Percentiles rank a stretch among this genome's conserved stretches.
These are phyloP conservation scores for Neospermospora avenae DNA, from an alignment of 2,329 filamentous ascomycete species.

Conservation along the genomic window DNA sequence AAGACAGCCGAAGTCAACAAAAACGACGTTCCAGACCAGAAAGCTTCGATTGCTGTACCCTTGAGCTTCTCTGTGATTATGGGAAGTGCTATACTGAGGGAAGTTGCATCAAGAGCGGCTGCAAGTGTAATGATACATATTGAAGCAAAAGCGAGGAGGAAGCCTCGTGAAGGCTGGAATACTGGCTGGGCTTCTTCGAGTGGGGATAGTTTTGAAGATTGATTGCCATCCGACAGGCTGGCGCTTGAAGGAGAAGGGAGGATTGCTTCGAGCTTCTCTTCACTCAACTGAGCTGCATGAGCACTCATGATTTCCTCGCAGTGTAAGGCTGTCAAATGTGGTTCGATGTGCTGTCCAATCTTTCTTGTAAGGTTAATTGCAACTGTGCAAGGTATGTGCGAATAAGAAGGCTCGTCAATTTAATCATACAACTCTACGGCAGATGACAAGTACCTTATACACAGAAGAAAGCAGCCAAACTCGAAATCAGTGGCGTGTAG, in stretches of 20 bases:
- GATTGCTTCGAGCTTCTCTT: neutral
- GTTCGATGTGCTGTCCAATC: too few species aligned
- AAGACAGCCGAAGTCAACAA: slow-evolving; percentile 62
- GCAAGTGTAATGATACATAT: slow-evolving; percentile 52
- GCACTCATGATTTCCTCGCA: neutral
- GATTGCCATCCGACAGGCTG: neutral
- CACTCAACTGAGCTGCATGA: neutral
- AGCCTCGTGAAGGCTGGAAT: slow-evolving; percentile 27
- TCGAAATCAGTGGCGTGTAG: neutral
- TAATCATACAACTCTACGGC: neutral
- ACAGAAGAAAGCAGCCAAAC: neutral
- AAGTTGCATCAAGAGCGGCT: slow-evolving; percentile 64
- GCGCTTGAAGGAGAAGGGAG: neutral
- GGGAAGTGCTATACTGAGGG: slow-evolving; percentile 58
- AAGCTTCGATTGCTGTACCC: slow-evolving; percentile 58
- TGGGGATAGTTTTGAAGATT: slow-evolving; percentile 10
- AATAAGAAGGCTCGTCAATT: neutral
- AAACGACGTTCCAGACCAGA: slow-evolving; percentile 71
- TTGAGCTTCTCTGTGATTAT: slow-evolving; percentile 49
- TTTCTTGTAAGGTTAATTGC: neutral
- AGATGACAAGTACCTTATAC: neutral
- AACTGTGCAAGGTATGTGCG: neutral
- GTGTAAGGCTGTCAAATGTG: neutral
- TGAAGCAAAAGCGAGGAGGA: slow-evolving; percentile 29
- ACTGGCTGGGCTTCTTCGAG: slow-evolving; percentile 13